phyloP scores from a whole-genome alignment of 202 grass and related monocot genomes.

The Eragrostis tef region DNA sequence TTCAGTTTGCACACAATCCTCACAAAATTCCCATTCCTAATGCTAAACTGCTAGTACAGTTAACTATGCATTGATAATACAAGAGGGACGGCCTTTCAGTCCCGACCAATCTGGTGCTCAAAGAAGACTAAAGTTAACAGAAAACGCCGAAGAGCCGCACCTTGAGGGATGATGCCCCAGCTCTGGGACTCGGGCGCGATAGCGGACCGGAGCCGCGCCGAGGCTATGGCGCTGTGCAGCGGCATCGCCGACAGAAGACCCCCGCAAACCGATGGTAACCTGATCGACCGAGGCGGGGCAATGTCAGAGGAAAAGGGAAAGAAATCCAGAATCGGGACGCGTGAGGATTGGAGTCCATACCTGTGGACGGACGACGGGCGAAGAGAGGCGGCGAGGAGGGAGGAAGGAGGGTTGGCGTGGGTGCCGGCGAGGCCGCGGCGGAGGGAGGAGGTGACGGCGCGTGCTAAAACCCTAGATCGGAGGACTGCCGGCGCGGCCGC shows the following conservation, averaged over 20 bases:
- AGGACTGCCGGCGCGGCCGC: slow-evolving; percentile 43
- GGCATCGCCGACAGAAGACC: slow-evolving; percentile 64
- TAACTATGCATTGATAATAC: neutral
- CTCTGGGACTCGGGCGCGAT: slow-evolving; percentile 65
- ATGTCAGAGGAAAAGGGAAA: slow-evolving; percentile 25
- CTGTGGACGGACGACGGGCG: slow-evolving; percentile 55
- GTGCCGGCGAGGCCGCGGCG: slow-evolving; percentile 33
- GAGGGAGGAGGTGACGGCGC: slow-evolving; percentile 39
- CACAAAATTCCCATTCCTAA: neutral
- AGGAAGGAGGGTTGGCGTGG: neutral
- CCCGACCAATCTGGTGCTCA: neutral
- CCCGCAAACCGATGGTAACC: slow-evolving; percentile 52
- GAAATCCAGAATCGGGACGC: neutral
- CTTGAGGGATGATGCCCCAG: slow-evolving; percentile 80
- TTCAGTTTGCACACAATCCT: neutral
- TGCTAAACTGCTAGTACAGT: neutral
- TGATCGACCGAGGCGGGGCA: slow-evolving; percentile 15
- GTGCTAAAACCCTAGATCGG: slow-evolving; percentile 57
- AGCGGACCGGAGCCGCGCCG: slow-evolving; percentile 58
- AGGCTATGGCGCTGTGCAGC: slow-evolving; percentile 69
- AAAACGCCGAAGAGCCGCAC: slow-evolving; percentile 1
- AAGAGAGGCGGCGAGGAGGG: slow-evolving; percentile 18
- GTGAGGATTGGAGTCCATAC: slow-evolving; percentile 23
- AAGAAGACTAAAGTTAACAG: neutral
- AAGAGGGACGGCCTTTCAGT: neutral